Conservation (phyloP, 1,284 basidiomycete species). For the Rhodotorula glutinis region DNA sequence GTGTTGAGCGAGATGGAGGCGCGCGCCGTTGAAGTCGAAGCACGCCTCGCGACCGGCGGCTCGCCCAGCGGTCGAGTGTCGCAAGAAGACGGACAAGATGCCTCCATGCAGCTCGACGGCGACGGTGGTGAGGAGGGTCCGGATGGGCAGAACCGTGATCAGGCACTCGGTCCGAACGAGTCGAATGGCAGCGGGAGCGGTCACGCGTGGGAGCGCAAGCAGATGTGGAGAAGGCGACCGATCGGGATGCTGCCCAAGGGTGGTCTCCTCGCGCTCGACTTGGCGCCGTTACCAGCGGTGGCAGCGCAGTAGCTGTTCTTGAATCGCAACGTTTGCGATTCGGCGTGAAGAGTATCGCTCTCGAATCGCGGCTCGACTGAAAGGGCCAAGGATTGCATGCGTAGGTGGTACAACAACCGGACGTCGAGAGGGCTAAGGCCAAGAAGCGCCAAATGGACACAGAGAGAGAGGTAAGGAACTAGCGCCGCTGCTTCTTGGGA, state of each 20-base stretch:
- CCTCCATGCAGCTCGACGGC: neutral
- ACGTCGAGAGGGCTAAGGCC: too few species aligned
- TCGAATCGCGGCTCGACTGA: too few species aligned
- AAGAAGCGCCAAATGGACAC: too few species aligned
- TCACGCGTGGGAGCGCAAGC: neutral
- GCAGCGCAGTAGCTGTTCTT: neutral
- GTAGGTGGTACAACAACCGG: slow-evolving; percentile 5
- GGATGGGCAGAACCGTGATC: too few species aligned
- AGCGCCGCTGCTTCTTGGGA: slow-evolving; percentile 29
- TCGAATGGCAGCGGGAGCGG: neutral
- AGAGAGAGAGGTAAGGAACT: neutral
- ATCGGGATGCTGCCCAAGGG: slow-evolving; percentile 30
- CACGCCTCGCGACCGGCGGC: neutral
- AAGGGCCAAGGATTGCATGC: neutral
- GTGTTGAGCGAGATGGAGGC: neutral
- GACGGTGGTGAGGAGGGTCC: neutral
- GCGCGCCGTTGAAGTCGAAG: neutral
- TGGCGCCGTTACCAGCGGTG: neutral
- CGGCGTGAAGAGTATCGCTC: too few species aligned
- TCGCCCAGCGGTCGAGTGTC: too few species aligned
- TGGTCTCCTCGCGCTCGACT: slow-evolving; percentile 10
- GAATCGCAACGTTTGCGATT: neutral
- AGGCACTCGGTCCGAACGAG: neutral
- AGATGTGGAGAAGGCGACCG: slow-evolving; percentile 34
- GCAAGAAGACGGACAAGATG: neutral